Evolutionary conservation across 2,329 filamentous ascomycete species (phyloP), one percentile per base, ranked within the genome.

Genomic region (Orbilia blumenaviensis): DNA sequence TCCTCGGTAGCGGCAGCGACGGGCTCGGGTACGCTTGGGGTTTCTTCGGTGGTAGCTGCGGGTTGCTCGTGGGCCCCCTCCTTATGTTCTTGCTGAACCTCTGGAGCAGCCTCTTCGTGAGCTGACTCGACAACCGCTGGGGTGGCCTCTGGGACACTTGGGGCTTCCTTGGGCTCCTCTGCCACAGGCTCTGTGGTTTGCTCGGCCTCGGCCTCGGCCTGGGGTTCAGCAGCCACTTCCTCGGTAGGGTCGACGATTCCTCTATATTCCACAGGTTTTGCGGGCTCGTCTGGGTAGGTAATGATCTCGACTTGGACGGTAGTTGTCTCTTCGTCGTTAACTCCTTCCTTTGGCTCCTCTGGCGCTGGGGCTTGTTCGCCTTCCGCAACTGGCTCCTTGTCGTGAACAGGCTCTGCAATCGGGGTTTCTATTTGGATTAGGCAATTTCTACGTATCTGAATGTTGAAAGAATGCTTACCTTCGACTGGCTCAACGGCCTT

Each of bases 1-100:
- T 46, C 64, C 46, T 73, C 68, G 10, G 27, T 18, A 18, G 88
- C 50, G 32, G 29, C 50, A 56, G 8, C 16, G 7, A 32, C 23
- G 29, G 29, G 41, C 23, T 68, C 54, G 5, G 66, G 27, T 34
- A 9, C 41, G 29, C 8, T 23, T 41, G 29, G 3, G 25, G 25
- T n/a, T n/a, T 52, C 44, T 36, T 71, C 63, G 9, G 10, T 32
- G 23, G 8, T 46, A n/a, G 38, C 42, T 6, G 16, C 21, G 2
- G 54, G 18, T 10, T 60, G 54, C 18, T 60, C 54, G 3, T 9
- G n/a, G 16, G 12, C 25, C 29, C 38, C 61, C 14, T 63, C 41
- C 23, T 42, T 23, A 3, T 18, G 21, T 8, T 66, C 48, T 16
- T 56, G 36, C 14, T 58, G 29, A 12, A 23, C 48, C 10, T 27